These are phyloP conservation scores for Naganishia kalamii DNA, from an alignment of 768 basidiomycete species.

Conservation along the genomic window DNA sequence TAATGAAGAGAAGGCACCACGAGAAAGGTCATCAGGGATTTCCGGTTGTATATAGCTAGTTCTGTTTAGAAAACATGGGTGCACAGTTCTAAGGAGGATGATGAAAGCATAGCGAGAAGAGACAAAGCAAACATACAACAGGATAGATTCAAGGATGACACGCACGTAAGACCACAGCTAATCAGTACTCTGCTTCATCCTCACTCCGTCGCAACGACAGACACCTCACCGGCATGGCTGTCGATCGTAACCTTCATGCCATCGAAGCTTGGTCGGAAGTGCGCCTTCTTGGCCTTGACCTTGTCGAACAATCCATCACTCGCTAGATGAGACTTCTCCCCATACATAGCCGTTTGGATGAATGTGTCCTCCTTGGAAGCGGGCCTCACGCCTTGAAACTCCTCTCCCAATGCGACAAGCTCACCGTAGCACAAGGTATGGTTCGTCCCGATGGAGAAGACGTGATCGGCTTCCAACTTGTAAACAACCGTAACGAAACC, in stretches of 20 bases:
- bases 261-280: not conserved
- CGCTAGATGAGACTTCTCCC: not conserved
- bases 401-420: not conserved
- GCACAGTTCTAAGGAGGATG: too few species aligned
- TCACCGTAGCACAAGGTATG: conserved; percentile 5
- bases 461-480: not conserved
- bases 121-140: too few species aligned
- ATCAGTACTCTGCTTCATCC: too few species aligned
- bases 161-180: too few species aligned
- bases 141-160: too few species aligned
- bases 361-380: not conserved
- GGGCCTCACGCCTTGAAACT: not conserved
- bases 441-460: not conserved
- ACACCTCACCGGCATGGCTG: not conserved
- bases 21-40: too few species aligned
- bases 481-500: not conserved
- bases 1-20: too few species aligned
- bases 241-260: not conserved
- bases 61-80: too few species aligned
- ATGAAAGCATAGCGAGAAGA: too few species aligned
- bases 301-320: not conserved
- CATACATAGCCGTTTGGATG: not conserved
- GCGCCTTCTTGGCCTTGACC: not conserved
- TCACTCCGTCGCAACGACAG: not conserved
- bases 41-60: too few species aligned